Conservation (phyloP, 129 eudicot species). For the Silybum marianum region DNA sequence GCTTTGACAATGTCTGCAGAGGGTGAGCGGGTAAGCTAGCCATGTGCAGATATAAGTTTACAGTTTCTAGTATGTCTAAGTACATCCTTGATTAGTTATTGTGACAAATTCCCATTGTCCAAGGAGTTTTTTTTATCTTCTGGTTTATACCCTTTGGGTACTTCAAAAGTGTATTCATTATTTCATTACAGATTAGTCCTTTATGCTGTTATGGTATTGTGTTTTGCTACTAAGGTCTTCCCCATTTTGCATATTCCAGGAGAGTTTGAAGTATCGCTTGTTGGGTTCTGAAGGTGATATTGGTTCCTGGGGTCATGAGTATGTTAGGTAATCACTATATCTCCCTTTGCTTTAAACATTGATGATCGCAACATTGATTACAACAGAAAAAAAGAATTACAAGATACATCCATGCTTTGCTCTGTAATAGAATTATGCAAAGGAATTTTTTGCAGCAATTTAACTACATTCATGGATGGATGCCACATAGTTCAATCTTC, state of each 20-base stretch:
- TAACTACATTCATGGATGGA: not conserved
- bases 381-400: not conserved
- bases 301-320: conserved; percentile 99
- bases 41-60: not conserved
- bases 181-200: not conserved
- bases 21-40: conserved; percentile 77
- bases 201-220: not conserved
- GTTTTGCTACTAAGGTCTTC: conserved; percentile 18
- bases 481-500: not conserved
- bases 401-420: conserved; percentile 11
- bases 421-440: not conserved
- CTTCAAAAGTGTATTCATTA: not conserved
- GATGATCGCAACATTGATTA: not conserved
- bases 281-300: conserved; percentile 99
- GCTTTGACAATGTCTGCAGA: conserved; percentile 99
- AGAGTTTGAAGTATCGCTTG: conserved; percentile 86
- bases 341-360: not conserved
- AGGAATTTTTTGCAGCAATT: not conserved
- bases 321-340: conserved; percentile 71
- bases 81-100: not conserved
- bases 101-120: not conserved
- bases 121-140: not conserved
- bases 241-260: conserved; percentile 47
- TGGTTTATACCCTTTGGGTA: not conserved
- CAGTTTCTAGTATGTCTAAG: not conserved